Evolutionary conservation across 1,139 yeast genomes (phyloP).

Genomic region (Candida sojae): DNA sequence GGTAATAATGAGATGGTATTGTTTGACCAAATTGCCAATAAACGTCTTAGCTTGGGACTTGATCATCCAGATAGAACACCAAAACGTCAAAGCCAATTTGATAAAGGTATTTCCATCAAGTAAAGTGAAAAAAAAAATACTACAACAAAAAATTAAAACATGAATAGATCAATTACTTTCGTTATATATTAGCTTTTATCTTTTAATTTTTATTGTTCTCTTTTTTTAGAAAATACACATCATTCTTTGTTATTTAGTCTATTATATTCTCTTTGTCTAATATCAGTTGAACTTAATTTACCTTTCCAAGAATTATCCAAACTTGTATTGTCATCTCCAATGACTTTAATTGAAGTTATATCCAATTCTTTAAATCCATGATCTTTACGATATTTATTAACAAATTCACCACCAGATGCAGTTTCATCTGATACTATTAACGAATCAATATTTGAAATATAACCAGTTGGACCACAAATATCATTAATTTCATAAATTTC

Average conservation of each 20-base stretch:
- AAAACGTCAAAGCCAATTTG: constrained; percentile 47
- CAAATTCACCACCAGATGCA: constrained; percentile 66
- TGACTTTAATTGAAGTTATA: constrained; percentile 64
- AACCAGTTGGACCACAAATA: constrained; percentile 93
- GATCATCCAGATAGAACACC: constrained; percentile 82
- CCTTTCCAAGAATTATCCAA: constrained; percentile 58
- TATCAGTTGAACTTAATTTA: constrained; percentile 81
- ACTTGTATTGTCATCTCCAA: constrained; percentile 56
- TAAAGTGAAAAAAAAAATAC: constrained; percentile 10
- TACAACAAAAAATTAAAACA: too few species aligned
- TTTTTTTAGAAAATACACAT: not conserved
- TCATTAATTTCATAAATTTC: constrained; percentile 66
- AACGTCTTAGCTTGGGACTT: constrained; percentile 61
- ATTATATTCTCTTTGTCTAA: constrained; percentile 27
- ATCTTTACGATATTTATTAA: constrained; percentile 63
- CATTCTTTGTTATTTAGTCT: constrained; percentile 6
- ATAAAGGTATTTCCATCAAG: constrained; percentile 61
- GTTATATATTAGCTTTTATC: constrained; percentile 1
- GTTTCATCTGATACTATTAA: constrained; percentile 84
- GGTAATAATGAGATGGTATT: constrained; percentile 56
- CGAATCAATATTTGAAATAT: constrained; percentile 71
- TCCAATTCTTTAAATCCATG: constrained; percentile 56
- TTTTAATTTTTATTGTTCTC: not conserved
- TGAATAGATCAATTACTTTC: too few species aligned
- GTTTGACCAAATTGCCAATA: constrained; percentile 54